phyloP scores from a whole-genome alignment of 352 stramenopile genomes.

The Lagenidium sp. region DNA sequence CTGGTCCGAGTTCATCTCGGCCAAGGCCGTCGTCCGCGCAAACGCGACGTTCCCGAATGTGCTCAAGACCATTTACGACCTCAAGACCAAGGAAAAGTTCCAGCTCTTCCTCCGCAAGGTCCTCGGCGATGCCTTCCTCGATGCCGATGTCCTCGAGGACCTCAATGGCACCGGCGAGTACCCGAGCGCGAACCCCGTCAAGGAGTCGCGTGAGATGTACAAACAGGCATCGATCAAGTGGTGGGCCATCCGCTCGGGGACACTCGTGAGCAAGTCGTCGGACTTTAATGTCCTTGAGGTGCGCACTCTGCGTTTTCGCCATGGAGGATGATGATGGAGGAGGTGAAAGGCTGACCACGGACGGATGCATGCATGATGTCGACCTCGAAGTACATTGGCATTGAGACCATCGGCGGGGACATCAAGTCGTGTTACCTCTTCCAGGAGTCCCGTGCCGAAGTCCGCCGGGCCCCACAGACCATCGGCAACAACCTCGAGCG shows the following conservation, averaged over 20 bases:
- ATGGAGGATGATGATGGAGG: too few species aligned
- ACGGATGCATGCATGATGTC: too few species aligned
- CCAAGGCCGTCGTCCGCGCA: conserved; percentile 69
- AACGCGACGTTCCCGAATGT: conserved; percentile 74
- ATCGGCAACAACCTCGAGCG: conserved; percentile 70
- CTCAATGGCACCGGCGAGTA: conserved; percentile 77
- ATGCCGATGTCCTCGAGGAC: conserved; percentile 79
- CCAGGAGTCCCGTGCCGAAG: conserved; percentile 76
- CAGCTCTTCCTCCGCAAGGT: conserved; percentile 80
- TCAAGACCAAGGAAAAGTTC: conserved; percentile 79
- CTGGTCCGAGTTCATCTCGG: conserved; percentile 81
- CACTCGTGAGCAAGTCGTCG: conserved; percentile 67
- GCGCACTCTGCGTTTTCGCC: too few species aligned
- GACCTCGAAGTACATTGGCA: conserved; percentile 60
- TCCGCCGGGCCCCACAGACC: conserved; percentile 77
- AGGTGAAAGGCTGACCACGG: too few species aligned
- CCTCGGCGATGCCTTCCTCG: conserved; percentile 70
- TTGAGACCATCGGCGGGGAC: conserved; percentile 61
- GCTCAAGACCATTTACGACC: conserved; percentile 79
- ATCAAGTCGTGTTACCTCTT: conserved; percentile 83
- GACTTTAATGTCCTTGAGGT: conserved; percentile 82
- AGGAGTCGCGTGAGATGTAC: conserved; percentile 67
- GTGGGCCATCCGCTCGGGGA: conserved; percentile 81
- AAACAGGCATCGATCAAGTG: conserved; percentile 86
- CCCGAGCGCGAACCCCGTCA: conserved; percentile 53